Evolutionary conservation across 257 asterid species (phyloP).

Genomic region (Ligustrum vulgare): DNA sequence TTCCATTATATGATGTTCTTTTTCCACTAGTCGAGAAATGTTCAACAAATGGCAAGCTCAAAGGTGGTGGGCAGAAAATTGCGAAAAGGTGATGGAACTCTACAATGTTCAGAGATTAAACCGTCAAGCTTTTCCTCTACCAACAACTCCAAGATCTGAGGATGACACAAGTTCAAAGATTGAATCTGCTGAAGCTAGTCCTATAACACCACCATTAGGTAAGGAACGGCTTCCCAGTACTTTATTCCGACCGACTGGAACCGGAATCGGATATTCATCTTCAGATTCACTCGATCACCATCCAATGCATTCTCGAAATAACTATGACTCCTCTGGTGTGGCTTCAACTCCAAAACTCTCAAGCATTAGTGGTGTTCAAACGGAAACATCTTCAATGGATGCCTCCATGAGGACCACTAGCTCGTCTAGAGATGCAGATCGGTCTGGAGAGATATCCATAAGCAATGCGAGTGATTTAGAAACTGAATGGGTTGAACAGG

Average conservation of each 20-base stretch:
- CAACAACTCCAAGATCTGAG: slow-evolving; percentile 78
- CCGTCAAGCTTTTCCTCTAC: slow-evolving; percentile 81
- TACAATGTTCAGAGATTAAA: slow-evolving; percentile 83
- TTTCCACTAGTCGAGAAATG: slow-evolving; percentile 70
- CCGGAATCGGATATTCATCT: slow-evolving; percentile 56
- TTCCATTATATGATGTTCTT: not conserved
- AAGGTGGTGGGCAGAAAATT: slow-evolving; percentile 96
- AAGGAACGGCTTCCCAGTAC: slow-evolving; percentile 72
- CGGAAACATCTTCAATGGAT: slow-evolving; percentile 41
- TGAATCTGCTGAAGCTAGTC: slow-evolving; percentile 69
- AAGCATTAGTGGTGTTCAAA: slow-evolving; percentile 58
- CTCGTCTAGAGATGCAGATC: slow-evolving; percentile 80
- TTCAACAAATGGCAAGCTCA: slow-evolving; percentile 98
- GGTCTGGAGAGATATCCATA: slow-evolving; percentile 75
- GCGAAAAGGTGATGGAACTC: slow-evolving; percentile 82
- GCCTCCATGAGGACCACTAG: slow-evolving; percentile 68
- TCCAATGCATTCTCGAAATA: slow-evolving; percentile 48
- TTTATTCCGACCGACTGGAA: slow-evolving; percentile 47
- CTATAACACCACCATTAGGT: slow-evolving; percentile 80
- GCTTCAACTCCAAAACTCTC: slow-evolving; percentile 88
- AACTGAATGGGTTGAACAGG: slow-evolving; percentile 94
- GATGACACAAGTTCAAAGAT: slow-evolving; percentile 67
- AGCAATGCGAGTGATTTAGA: slow-evolving; percentile 93
- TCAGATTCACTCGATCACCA: slow-evolving; percentile 63
- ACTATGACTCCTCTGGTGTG: slow-evolving; percentile 59